phyloP scores from a whole-genome alignment of 2,329 filamentous ascomycete species.

The Alternaria rosae region DNA sequence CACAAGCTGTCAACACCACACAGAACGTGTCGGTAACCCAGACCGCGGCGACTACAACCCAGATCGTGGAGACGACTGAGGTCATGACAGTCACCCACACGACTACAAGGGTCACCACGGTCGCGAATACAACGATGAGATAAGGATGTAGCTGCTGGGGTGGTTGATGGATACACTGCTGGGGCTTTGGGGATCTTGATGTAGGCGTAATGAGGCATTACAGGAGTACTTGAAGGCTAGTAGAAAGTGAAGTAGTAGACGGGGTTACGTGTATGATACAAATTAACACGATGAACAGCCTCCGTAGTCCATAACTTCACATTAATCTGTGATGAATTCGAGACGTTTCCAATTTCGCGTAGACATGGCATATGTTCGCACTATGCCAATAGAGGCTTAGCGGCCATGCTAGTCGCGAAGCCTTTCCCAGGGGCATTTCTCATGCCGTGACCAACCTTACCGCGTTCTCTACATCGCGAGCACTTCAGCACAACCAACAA shows the following conservation, averaged over 20 bases:
- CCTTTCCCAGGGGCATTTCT: neutral
- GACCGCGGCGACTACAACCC: neutral
- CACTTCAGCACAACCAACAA: neutral
- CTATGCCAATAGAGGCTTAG: neutral
- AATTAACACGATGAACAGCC: too few species aligned
- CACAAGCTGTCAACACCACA: neutral
- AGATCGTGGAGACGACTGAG: neutral
- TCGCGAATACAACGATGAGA: neutral
- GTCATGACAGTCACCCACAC: neutral
- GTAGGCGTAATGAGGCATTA: too few species aligned
- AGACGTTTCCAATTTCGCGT: too few species aligned
- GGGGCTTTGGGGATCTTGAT: too few species aligned
- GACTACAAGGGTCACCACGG: neutral
- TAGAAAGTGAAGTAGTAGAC: too few species aligned
- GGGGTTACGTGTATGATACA: too few species aligned
- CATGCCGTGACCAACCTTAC: neutral
- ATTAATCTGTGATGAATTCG: too few species aligned
- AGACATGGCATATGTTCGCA: too few species aligned
- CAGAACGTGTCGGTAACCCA: neutral
- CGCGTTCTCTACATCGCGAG: neutral
- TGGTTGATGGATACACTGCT: rapidly evolving
- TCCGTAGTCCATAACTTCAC: too few species aligned
- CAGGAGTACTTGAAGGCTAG: too few species aligned
- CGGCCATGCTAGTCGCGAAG: neutral
- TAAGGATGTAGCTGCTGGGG: neutral